phyloP scores from a whole-genome alignment of 75 land plant species.

The Gnetum montanum region DNA sequence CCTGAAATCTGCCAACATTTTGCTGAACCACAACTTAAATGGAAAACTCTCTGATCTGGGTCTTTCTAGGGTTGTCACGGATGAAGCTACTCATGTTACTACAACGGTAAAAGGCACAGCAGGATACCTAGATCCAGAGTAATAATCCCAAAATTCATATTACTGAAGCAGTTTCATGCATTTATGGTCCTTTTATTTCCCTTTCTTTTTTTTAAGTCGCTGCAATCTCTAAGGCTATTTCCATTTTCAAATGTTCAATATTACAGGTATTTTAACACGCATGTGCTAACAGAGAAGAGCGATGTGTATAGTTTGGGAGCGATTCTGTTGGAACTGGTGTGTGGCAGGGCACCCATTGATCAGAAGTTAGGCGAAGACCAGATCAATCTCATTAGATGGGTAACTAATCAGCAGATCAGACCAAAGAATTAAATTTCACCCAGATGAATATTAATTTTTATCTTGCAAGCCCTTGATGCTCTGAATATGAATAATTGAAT shows the following conservation, averaged over 20 bases:
- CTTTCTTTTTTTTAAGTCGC: too few relatives aligned
- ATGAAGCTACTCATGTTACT: conserved; percentile 22
- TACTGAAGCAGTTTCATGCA: too few relatives aligned
- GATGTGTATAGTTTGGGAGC: conserved; percentile 20
- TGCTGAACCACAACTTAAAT: conserved; percentile 15
- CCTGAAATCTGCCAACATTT: conserved; percentile 28
- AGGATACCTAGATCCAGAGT: conserved; percentile 30
- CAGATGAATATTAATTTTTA: too few relatives aligned
- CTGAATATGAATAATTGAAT: too few relatives aligned
- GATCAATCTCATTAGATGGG: neutral
- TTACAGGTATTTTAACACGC: conserved; percentile 8
- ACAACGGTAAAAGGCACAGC: conserved; percentile 30
- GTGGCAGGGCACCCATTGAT: conserved; percentile 2
- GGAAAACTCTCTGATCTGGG: conserved; percentile 37
- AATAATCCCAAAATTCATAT: too few relatives aligned
- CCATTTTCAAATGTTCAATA: too few relatives aligned
- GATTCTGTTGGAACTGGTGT: conserved; percentile 1
- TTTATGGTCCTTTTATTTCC: too few relatives aligned
- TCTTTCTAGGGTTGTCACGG: conserved; percentile 19
- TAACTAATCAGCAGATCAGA: neutral
- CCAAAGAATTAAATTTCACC: too few relatives aligned
- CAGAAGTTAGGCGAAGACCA: neutral
- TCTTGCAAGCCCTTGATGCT: too few relatives aligned
- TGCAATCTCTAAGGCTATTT: too few relatives aligned
- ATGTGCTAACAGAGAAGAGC: conserved; percentile 10